A percentile compares a stretch with the other conserved stretches of the same genome.
phyloP scores from a whole-genome alignment of 345 rosid species.

The Conringia planisiliqua region DNA sequence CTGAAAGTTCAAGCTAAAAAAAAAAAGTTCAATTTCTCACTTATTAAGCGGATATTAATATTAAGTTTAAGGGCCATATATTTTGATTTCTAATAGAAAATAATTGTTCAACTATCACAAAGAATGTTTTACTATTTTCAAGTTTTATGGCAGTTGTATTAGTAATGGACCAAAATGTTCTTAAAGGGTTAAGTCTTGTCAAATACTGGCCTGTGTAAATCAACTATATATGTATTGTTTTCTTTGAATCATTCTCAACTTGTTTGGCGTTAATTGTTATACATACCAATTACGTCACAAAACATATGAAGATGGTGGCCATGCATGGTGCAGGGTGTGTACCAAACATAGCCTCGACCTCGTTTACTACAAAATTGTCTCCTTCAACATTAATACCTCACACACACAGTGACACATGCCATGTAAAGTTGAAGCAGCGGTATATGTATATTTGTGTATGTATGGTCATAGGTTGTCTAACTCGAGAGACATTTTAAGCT shows the following conservation, averaged over 20 bases:
- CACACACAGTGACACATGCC: not conserved
- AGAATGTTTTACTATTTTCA: not conserved
- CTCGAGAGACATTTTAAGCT: constrained; percentile 8
- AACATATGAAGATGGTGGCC: constrained; percentile 19
- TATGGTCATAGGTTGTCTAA: constrained; percentile 25
- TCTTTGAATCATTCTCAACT: not conserved
- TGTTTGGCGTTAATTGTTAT: not conserved
- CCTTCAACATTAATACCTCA: constrained; percentile 22
- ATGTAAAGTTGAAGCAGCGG: not conserved
- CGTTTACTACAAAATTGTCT: constrained; percentile 29
- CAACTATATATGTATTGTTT: not conserved
- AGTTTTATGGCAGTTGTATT: not conserved
- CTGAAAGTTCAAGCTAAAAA: too few relatives aligned
- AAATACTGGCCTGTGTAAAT: not conserved
- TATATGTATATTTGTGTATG: not conserved
- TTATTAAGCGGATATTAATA: not conserved
- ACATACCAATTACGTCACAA: not conserved
- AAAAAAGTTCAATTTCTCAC: too few relatives aligned
- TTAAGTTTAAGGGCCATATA: not conserved
- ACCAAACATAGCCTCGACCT: constrained; percentile 29
- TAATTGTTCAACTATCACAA: not conserved
- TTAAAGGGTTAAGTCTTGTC: not conserved
- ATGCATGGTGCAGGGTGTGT: constrained; percentile 20
- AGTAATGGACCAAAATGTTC: not conserved
- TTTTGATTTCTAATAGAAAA: not conserved